These are phyloP conservation scores for Xylaria sp. DNA, from an alignment of 2,329 filamentous ascomycete genomes.

Conservation along the genomic window DNA sequence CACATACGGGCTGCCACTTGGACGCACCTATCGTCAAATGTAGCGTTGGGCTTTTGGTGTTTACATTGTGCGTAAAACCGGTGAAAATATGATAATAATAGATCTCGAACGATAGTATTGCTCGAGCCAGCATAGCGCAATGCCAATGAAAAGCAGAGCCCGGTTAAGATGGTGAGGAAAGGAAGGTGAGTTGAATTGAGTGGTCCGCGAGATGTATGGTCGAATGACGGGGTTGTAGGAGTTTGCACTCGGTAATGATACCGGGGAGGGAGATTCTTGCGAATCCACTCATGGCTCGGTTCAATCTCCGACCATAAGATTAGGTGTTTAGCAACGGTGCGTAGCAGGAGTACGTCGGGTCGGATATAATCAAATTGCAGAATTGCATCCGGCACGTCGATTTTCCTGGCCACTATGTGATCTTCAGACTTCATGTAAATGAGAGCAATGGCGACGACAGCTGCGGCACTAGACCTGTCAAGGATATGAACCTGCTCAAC, in stretches of 20 bases:
- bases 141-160: slow-evolving; percentile 81
- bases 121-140: slow-evolving; percentile 77
- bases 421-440: slow-evolving; percentile 99
- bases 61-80: slow-evolving; percentile 80
- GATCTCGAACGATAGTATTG: slow-evolving; percentile 73
- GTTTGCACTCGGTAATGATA: slow-evolving; percentile 66
- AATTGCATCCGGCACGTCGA: slow-evolving; percentile 88
- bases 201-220: slow-evolving; percentile 35
- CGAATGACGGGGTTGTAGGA: slow-evolving; percentile 60
- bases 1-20: slow-evolving; percentile 87
- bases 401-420: slow-evolving; percentile 81
- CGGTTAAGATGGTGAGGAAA: slow-evolving; percentile 90
- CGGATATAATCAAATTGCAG: slow-evolving; percentile 95
- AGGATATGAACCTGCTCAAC: slow-evolving; percentile 91
- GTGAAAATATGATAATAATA: slow-evolving; percentile 84
- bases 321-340: slow-evolving; percentile 86
- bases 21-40: slow-evolving; percentile 85
- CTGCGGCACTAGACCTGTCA: slow-evolving; percentile 91
- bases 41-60: slow-evolving; percentile 38
- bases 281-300: slow-evolving; percentile 76
- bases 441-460: slow-evolving; percentile 84
- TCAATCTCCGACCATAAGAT: slow-evolving; percentile 91
- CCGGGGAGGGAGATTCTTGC: slow-evolving; percentile 70
- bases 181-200: slow-evolving; percentile 85
- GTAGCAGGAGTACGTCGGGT: slow-evolving; percentile 87